phyloP scores from a whole-genome alignment of 306 rosid species.

The Acmispon strigosus region DNA sequence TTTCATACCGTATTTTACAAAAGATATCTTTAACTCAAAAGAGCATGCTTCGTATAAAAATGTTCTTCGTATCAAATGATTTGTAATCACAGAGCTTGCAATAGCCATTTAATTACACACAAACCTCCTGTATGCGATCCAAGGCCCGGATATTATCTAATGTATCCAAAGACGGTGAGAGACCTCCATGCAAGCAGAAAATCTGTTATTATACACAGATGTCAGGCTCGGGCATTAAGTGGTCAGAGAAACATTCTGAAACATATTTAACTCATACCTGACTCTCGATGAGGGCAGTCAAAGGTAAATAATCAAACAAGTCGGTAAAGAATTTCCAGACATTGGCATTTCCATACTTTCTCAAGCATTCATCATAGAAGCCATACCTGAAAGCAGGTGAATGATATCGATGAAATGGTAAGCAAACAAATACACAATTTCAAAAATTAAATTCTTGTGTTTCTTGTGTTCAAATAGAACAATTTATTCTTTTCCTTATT shows the following conservation, averaged over 20 bases:
- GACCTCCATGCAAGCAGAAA: conserved; percentile 98
- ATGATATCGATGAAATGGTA: conserved; percentile 13
- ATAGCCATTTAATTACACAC: conserved; percentile 17
- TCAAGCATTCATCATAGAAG: conserved; percentile 95
- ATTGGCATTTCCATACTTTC: conserved; percentile 96
- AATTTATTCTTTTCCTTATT: not conserved
- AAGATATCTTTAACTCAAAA: not conserved
- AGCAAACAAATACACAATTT: conserved; percentile 7
- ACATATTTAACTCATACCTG: conserved; percentile 60
- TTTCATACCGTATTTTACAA: not conserved
- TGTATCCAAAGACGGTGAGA: conserved; percentile 94
- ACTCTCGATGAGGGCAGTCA: conserved; percentile 97
- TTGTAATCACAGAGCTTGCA: not conserved
- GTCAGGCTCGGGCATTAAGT: conserved; percentile 22
- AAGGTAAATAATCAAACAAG: conserved; percentile 90
- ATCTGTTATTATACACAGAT: conserved; percentile 39
- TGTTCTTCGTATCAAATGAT: not conserved
- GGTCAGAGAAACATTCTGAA: not conserved
- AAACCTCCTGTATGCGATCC: conserved; percentile 95
- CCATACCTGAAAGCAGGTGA: conserved; percentile 74
- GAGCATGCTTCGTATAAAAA: not conserved
- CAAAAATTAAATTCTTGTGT: not conserved
- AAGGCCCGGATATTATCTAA: conserved; percentile 87
- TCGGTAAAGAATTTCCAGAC: conserved; percentile 95
- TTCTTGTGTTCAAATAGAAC: not conserved